Percentiles rank a stretch among this genome's conserved stretches.
phyloP scores from a whole-genome alignment of 257 asterid genomes.

The Salvia miltiorrhiza region DNA sequence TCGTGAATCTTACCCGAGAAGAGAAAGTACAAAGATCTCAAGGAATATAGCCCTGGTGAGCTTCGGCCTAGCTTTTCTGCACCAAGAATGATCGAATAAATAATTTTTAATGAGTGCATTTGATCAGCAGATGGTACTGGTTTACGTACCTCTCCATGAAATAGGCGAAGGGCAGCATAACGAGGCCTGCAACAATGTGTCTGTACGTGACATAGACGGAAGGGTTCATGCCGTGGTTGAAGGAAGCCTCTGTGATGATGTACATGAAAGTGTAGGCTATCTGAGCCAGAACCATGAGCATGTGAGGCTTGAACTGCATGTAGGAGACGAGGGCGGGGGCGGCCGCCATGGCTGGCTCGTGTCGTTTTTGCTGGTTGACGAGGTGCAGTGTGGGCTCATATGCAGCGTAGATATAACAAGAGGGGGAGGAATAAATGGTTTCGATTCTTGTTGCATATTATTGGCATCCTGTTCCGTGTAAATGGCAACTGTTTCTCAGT shows the following conservation, averaged over 20 bases:
- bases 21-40: slow-evolving; percentile 58
- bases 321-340: not conserved
- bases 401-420: slow-evolving; percentile 14
- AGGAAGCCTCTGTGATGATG: slow-evolving; percentile 71
- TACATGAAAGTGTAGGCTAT: slow-evolving; percentile 50
- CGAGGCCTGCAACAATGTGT: slow-evolving; percentile 45
- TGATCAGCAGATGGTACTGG: no score
- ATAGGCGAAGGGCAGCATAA: slow-evolving; percentile 66
- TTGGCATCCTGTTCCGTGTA: slow-evolving; percentile 36
- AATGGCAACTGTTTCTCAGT: not conserved
- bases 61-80: slow-evolving; percentile 62
- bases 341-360: slow-evolving; percentile 26
- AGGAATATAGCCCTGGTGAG: slow-evolving; percentile 44
- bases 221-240: slow-evolving; percentile 75
- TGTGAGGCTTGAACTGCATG: slow-evolving; percentile 55
- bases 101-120: no score
- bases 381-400: not conserved
- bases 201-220: slow-evolving; percentile 68
- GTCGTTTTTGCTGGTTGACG: not conserved
- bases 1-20: slow-evolving; percentile 48
- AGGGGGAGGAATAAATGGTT: slow-evolving; percentile 1
- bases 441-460: slow-evolving; percentile 35
- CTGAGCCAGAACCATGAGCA: slow-evolving; percentile 66
- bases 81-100: no score
- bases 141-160: slow-evolving; percentile 56